phyloP scores from a whole-genome alignment of 176 grass and related monocot genomes.

The Avena sativa region DNA sequence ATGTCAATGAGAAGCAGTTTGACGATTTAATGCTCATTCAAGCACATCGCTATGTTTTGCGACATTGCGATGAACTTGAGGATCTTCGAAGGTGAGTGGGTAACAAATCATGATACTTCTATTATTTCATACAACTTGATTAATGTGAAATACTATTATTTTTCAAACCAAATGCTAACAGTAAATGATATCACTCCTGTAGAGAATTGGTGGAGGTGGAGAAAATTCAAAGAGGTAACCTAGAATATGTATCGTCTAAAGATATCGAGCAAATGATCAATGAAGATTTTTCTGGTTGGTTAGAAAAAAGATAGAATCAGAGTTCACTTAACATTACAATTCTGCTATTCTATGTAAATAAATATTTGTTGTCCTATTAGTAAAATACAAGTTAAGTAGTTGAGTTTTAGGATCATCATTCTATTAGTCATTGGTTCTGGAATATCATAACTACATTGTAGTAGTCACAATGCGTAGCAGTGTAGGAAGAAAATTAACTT shows the following conservation, averaged over 20 bases:
- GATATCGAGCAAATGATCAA: not conserved
- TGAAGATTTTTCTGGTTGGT: constrained; percentile 9
- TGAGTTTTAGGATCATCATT: not conserved
- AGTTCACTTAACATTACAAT: not conserved
- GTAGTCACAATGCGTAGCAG: not conserved
- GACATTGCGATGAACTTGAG: constrained; percentile 13
- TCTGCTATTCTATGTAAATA: not conserved
- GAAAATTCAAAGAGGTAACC: not conserved
- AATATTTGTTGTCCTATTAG: not conserved
- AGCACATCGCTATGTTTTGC: constrained; percentile 15
- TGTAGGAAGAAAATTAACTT: too few relatives aligned
- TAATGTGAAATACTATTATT: not conserved
- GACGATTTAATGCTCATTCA: not conserved
- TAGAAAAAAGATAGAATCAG: not conserved
- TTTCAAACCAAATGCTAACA: not conserved
- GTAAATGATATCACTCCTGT: not conserved
- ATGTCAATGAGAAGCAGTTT: not conserved
- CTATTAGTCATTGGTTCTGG: not conserved
- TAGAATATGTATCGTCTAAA: not conserved
- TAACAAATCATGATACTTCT: not conserved
- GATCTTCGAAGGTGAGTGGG: not conserved
- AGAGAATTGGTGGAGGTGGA: not conserved
- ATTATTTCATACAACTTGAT: not conserved
- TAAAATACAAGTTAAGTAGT: not conserved
- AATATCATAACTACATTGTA: not conserved